These are phyloP conservation scores for Boletales sp. DNA, from an alignment of 768 basidiomycete genomes.

Conservation along the genomic window DNA sequence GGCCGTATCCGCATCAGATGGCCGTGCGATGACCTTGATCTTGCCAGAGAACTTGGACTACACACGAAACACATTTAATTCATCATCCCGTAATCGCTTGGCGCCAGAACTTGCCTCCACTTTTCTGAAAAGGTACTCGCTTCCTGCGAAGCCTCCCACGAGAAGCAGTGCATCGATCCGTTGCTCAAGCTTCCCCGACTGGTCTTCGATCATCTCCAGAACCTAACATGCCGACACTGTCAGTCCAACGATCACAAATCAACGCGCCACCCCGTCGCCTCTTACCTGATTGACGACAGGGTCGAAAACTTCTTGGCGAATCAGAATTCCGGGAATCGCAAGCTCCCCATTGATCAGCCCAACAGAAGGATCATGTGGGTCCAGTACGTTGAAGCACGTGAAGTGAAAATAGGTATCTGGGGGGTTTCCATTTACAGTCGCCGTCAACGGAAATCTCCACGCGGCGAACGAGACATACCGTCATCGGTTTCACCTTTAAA, in stretches of 20 bases:
- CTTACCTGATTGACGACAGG: constrained; percentile 77
- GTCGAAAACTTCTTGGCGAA: constrained; percentile 84
- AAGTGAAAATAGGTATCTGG: constrained; percentile 83
- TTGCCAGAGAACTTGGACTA: constrained; percentile 64
- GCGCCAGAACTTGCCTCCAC: constrained; percentile 55
- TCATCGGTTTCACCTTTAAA: constrained; percentile 75
- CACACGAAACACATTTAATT: constrained; percentile 1
- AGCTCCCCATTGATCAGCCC: constrained; percentile 83
- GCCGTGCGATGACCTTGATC: constrained; percentile 76
- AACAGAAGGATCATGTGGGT: constrained; percentile 74
- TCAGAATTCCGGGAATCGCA: constrained; percentile 72
- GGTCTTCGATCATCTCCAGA: constrained; percentile 73
- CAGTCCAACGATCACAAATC: constrained; percentile 5
- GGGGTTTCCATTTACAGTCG: constrained; percentile 9
- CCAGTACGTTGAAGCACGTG: constrained; percentile 86
- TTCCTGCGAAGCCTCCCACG: constrained; percentile 87
- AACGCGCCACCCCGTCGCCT: constrained; percentile 5
- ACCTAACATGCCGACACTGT: constrained; percentile 44
- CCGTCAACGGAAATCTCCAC: neutral
- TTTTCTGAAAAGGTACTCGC: constrained; percentile 77
- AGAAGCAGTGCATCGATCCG: constrained; percentile 80
- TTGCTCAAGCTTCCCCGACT: constrained; percentile 63
- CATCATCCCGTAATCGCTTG: neutral
- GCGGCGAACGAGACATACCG: constrained; percentile 39
- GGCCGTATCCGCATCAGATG: constrained; percentile 84